Evolutionary conservation across 768 basidiomycete species (phyloP), one percentile per base, ranked within the genome.

Genomic region (Chalciporus chontae): DNA sequence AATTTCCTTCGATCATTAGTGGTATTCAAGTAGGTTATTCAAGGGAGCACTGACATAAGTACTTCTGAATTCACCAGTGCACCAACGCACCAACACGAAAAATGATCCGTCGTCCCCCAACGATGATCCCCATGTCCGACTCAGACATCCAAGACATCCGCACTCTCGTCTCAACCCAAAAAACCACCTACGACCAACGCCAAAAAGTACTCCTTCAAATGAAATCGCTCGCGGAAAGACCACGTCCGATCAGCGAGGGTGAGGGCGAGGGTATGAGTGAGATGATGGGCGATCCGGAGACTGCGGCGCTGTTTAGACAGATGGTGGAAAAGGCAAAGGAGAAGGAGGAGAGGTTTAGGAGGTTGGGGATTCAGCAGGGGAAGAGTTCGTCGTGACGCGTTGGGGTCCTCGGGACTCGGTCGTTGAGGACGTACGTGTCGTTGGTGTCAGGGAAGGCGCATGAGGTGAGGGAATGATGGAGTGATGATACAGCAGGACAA

Each of bases 101-200:
- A 9, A 83, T 92, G 90, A 87, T 92, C 62, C 81, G 90, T 43
- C 76, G 89, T 43, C 75, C 77, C 18, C 88, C 90, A 5, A 89
- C 89, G 1, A 75, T 86, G 48, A 86, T 92, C 55, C 78, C 77
- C 24, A 81, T 92, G 80, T 80, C 73, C 52, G 88, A 90, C 65
- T 66, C 74, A 18, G 90, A 91, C 64, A 84, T 92, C 24, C 85
- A 90, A 70, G 87, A 89, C 53, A 73, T 90, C 37, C 81, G 87
- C 37, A 80, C 84, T 43, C 66, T 84, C 60, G 72, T 77, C 17
- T 59, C 80, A 4, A 69, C 77, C 55, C 77, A 79, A 52, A 79
- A 74, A 53, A 59, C 68, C 8, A 74, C 77, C 5, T 63, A 65
- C 14, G 64, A 69, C 2, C 63, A 64, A 24, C 71, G 75, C 18